Percentiles rank a stretch among this genome's conserved stretches.
These are phyloP conservation scores for Chaetomium globosum DNA, from an alignment of 2,329 filamentous ascomycete genomes.

Conservation along the genomic window DNA sequence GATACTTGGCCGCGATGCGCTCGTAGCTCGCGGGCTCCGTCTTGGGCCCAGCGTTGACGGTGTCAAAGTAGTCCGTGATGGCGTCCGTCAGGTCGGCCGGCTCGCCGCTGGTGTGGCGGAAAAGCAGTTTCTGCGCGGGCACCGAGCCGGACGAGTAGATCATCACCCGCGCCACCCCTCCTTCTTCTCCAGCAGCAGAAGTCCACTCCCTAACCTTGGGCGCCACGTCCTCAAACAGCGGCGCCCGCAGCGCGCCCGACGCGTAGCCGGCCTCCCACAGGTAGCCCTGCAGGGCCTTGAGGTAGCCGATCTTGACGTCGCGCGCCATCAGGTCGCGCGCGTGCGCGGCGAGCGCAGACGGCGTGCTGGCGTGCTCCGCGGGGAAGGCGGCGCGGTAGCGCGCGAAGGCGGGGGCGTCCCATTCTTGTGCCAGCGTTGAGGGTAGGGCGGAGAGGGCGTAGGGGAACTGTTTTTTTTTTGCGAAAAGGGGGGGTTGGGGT, in stretches of 20 bases:
- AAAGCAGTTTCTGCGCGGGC: conserved; percentile 77
- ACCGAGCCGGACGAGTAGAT: conserved; percentile 85
- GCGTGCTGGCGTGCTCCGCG: conserved; percentile 60
- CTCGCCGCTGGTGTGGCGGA: conserved; percentile 64
- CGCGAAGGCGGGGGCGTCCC: conserved; percentile 66
- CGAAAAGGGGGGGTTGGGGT: neutral
- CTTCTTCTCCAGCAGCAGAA: neutral
- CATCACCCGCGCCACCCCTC: conserved; percentile 56
- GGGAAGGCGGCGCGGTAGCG: conserved; percentile 74
- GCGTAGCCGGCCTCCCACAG: conserved; percentile 76
- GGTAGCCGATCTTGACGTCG: conserved; percentile 74
- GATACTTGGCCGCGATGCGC: conserved; percentile 58
- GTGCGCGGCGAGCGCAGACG: conserved; percentile 64
- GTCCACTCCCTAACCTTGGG: conserved; percentile 62
- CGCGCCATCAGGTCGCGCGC: conserved; percentile 69
- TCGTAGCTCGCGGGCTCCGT: conserved; percentile 67
- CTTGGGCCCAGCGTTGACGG: conserved; percentile 77
- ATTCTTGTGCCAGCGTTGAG: conserved; percentile 64
- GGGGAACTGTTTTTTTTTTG: conserved; percentile 62
- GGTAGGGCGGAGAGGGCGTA: conserved; percentile 72
- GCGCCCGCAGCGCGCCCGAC: conserved; percentile 68
- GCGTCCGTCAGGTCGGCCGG: conserved; percentile 61
- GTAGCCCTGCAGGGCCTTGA: conserved; percentile 79
- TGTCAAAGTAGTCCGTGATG: conserved; percentile 74
- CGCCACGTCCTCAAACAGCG: conserved; percentile 75